phyloP scores from a whole-genome alignment of 2,329 filamentous ascomycete genomes.

The Alternaria rosae region DNA sequence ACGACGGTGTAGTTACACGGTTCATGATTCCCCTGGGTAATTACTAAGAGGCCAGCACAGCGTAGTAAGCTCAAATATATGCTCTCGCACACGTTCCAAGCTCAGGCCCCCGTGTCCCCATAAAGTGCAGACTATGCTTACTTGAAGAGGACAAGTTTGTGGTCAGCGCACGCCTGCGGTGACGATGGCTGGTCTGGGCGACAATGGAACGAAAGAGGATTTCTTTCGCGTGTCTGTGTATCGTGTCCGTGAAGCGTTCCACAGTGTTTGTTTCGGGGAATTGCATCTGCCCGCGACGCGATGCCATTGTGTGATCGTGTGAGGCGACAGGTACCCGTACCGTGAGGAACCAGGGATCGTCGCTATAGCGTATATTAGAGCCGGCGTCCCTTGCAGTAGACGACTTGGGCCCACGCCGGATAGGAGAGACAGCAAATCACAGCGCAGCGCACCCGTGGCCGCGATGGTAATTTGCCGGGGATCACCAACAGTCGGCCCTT shows the following conservation, averaged over 20 bases:
- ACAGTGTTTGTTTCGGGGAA: conserved; percentile 1
- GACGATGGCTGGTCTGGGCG: neutral
- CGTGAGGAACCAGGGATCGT: conserved; percentile 13
- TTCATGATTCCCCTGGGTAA: conserved; percentile 1
- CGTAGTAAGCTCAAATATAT: neutral
- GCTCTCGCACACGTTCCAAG: neutral
- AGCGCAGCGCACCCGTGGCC: conserved; percentile 1
- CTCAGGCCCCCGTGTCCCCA: neutral
- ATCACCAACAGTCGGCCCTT: conserved; percentile 15
- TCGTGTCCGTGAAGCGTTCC: neutral
- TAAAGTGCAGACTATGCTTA: neutral
- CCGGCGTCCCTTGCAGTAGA: conserved; percentile 23
- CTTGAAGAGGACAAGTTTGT: neutral
- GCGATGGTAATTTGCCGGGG: conserved; percentile 20
- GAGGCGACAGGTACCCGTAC: conserved; percentile 11
- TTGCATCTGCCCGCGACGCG: neutral
- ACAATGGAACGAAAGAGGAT: neutral
- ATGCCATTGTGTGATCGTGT: neutral
- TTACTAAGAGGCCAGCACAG: neutral
- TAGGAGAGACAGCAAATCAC: conserved; percentile 13
- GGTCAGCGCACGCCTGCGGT: neutral
- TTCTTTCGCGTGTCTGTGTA: neutral
- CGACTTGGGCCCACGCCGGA: conserved; percentile 10
- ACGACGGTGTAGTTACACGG: conserved; percentile 1
- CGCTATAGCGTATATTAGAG: conserved; percentile 7